Base-by-base conservation (phyloP, 2,329 filamentous ascomycete species). In the Paracorniculantispora psalliotae region DNA sequence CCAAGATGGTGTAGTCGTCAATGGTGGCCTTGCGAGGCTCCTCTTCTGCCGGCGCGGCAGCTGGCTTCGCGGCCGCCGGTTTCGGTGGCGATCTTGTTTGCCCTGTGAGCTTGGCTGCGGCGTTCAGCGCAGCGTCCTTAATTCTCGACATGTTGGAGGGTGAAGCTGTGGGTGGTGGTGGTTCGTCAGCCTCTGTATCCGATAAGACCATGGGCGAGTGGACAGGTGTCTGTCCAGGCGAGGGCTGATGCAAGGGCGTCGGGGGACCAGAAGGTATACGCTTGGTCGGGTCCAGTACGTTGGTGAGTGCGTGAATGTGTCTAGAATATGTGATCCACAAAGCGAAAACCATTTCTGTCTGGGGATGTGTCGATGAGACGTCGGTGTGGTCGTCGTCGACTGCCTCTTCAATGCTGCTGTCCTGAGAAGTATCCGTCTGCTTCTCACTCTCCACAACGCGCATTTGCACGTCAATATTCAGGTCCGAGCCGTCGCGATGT, bases 281-380 rank as follows among this genome's bases (percentile, higher is more conserved):
- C n/a, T 47, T 28, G 39, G 86, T 78, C 21, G 82, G 78, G n/a
- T 83, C 81, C 49, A 87, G 72, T 59, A 73, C 74, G 55, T 80
- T 78, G 61, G 85, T 85, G 39, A 86, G 82, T 17, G 90, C 89
- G 71, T 99, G 94, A 13, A 97, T 80, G 68, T 97, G 91, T 62
- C 92, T 84, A 19, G 93, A 97, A 71, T 97, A 99, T 1, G 93
- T 97, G 64, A 99, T 89, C 94, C 94, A 99, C 30, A 99, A 77
- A 12, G 94, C 94, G 75, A 92, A 97, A 0, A 97, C 92, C 62
- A 96, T 83, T 71, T 97, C 92, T 17, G 87, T 84, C 62, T 81
- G 78, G 3, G 76, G 69, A 13, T 68, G 68, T 48, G 71, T 75
- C 65, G 71, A 67, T 4, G 55, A 57, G 12, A 50, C 41, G 51